These are phyloP conservation scores for Schizopora paradoxa DNA, from an alignment of 1,284 basidiomycete genomes.

Conservation along the genomic window DNA sequence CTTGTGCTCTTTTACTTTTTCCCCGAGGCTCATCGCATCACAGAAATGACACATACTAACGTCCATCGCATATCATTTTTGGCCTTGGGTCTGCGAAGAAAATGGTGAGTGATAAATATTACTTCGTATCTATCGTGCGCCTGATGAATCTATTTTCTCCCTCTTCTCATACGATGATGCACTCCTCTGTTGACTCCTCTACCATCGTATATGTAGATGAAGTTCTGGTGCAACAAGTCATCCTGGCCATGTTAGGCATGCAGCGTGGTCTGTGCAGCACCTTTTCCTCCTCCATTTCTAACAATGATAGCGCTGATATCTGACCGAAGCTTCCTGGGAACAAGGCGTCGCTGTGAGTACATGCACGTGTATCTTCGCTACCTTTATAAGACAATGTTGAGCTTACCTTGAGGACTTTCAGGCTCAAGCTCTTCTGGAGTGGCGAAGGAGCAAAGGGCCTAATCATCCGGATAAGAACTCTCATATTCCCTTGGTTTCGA, in stretches of 20 bases:
- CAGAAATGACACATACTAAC: too few relatives aligned
- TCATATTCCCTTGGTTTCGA: conserved; percentile 20
- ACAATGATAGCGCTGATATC: too few relatives aligned
- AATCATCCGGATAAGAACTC: neutral
- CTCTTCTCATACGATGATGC: too few relatives aligned
- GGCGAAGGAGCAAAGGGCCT: neutral
- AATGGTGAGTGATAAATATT: too few relatives aligned
- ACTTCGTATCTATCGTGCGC: too few relatives aligned
- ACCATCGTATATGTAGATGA: neutral
- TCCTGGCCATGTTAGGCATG: neutral
- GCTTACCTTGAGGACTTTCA: too few relatives aligned
- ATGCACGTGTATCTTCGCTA: neutral
- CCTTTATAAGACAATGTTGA: too few relatives aligned
- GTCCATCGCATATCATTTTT: too few relatives aligned
- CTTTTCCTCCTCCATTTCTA: neutral
- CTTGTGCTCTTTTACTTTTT: neutral
- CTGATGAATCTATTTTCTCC: too few relatives aligned
- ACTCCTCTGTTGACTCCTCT: too few relatives aligned
- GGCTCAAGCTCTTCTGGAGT: neutral
- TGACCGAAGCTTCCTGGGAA: conserved; percentile 1
- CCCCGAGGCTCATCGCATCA: too few relatives aligned
- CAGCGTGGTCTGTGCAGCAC: neutral
- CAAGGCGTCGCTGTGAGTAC: neutral
- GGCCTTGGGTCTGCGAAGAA: too few relatives aligned
- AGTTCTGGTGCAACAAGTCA: neutral